Percentiles rank a stretch among this genome's conserved stretches.
Conservation (phyloP, 1,284 basidiomycete genomes). For the Mycena sp. region DNA sequence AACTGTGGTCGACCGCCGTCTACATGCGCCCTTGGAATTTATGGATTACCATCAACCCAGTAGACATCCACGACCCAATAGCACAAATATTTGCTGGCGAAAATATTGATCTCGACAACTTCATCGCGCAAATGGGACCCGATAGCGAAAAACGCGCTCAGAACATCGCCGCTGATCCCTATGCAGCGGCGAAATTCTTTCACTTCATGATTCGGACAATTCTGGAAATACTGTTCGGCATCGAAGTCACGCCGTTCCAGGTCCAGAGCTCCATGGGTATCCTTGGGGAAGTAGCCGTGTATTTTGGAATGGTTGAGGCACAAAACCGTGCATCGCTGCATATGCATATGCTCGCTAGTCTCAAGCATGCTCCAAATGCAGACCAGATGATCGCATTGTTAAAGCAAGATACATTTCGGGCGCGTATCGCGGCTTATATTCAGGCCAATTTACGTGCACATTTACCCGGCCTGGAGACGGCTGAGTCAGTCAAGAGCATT, state of each 20-base stretch:
- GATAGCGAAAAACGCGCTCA: constrained; percentile 33
- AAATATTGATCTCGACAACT: constrained; percentile 48
- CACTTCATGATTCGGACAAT: constrained; percentile 41
- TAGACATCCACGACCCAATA: constrained; percentile 23
- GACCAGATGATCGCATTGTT: constrained; percentile 33
- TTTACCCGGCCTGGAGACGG: constrained; percentile 32
- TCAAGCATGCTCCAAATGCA: constrained; percentile 11
- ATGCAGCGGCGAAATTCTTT: constrained; percentile 49
- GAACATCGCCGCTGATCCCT: constrained; percentile 50
- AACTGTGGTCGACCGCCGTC: constrained; percentile 28
- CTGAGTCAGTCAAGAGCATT: constrained; percentile 21
- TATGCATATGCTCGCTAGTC: constrained; percentile 36
- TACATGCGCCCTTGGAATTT: constrained; percentile 10
- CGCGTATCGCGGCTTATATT: constrained; percentile 36
- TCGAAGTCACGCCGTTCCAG: constrained; percentile 23
- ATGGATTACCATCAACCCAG: constrained; percentile 19
- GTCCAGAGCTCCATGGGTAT: constrained; percentile 25
- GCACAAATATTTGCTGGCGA: constrained; percentile 50
- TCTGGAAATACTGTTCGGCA: constrained; percentile 38
- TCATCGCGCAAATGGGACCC: constrained; percentile 39
- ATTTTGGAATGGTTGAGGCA: constrained; percentile 37
- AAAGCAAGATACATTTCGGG: constrained; percentile 30
- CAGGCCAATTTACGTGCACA: constrained; percentile 39
- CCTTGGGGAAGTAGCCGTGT: constrained; percentile 35
- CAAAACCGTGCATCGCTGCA: constrained; percentile 38